Evolutionary conservation across 2,329 filamentous ascomycete species (phyloP), one percentile per base, ranked within the genome.

Genomic region (Coleophoma crateriformis): DNA sequence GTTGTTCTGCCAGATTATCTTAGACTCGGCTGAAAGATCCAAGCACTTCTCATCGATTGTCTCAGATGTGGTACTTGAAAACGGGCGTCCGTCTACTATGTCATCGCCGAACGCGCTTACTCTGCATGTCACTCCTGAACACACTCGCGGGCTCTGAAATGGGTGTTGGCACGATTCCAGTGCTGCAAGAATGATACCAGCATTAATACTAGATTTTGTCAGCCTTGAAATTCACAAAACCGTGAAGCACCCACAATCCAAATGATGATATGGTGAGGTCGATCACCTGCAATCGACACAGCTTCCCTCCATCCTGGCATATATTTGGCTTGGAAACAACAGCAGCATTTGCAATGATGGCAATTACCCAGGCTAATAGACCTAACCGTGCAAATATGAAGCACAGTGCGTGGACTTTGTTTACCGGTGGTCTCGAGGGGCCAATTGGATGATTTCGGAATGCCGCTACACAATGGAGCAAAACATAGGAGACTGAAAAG

Each of bases 151-250:
- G 1, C 48, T 44, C 43, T 58, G 49, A 43, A 62, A 63, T 0
- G 58, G 59, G 20, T 56, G 56, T 42, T 57, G 53, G 48, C 58
- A 60, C 2, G 58, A 51, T 51, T 61, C 57, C 1, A 63, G 51
- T 5, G 58, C 56, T 17, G 58, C 58, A 14, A 63, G 45, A 14
- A 62, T 51, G 0, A 59, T 46, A 14, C 58, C 58, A 32, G 46
- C 58, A 43, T 54, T 47, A 14, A 58, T 20, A 33, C 61, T 63
- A 19, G 6, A 17, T n/a, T n/a, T 6, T 20, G 40, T 54, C 19
- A 54, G 51, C 41, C 19, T 15, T 13, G 17, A 33, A 11, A 14
- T 33, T n/a, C 52, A 27, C 49, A 37, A 19, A 5, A 17, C 40
- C 46, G 13, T 22, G 22, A 7, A 33, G 27, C 6, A 55, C 59